Evolutionary conservation across 2,329 filamentous ascomycete species (phyloP), one percentile per base, ranked within the genome.

Genomic region (Hymenoscyphus occultus): DNA sequence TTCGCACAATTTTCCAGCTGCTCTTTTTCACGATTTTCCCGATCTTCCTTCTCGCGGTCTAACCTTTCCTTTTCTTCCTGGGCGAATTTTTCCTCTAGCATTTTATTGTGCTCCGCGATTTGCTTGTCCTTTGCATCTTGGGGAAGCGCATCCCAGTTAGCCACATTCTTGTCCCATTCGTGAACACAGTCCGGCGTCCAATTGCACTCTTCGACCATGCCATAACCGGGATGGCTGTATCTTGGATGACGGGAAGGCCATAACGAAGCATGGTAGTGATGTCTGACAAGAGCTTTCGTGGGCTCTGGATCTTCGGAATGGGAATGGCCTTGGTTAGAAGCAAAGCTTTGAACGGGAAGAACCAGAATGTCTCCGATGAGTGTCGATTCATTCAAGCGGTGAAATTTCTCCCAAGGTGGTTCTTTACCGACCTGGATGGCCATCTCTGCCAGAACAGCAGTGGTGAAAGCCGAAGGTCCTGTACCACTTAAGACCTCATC

Each of bases 231-330:
- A 73, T 90, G 88, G 60, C 80, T 85, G 76, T 82, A 89, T 28
- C 88, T 80, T 1, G 84, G 86, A 72, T 90, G 88, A 4, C 80
- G 80, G 64, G 82, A 84, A 1, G 88, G 88, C 88, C 88, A 91
- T 65, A 86, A 84, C 2, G 87, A 90, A 0, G 88, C 88, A 74
- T 91, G 88, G 73, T 90, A 91, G 75, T 90, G 87, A 73, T 91
- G 88, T 74, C 86, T 88, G 39, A 91, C 87, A 1, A 90, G 79
- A 1, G 88, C 88, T 10, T 82, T 81, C 56, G 85, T 81, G 12
- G 48, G 48, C 62, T 87, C 83, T 74, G 90, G 88, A 71, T 87
- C 89, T 14, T 87, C 88, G 0, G 86, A 89, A 72, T 90, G 84
- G 0, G 87, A 90, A 74, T 90, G 88, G 16, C 88, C 88, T 74